Conservation (phyloP, 2,329 filamentous ascomycete genomes). For the Diaporthe capsici region DNA sequence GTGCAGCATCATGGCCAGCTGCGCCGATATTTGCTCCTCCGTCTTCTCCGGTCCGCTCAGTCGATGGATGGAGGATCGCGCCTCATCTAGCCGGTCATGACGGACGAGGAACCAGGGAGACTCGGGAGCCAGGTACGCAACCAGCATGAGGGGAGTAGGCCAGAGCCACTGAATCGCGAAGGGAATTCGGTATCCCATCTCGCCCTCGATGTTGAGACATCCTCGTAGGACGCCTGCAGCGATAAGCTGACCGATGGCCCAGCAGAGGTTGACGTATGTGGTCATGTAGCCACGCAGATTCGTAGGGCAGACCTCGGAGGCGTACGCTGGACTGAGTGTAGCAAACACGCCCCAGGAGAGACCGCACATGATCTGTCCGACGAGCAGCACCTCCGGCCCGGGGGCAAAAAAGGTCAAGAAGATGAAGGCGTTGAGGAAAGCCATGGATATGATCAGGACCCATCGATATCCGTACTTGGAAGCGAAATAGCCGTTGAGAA, state of each 20-base stretch:
- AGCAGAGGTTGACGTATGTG: conserved; percentile 25
- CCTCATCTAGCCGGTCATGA: conserved; percentile 59
- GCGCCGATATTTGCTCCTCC: conserved; percentile 51
- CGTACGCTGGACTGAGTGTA: conserved; percentile 62
- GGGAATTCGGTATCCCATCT: conserved; percentile 46
- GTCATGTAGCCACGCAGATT: conserved; percentile 29
- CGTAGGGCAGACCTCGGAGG: conserved; percentile 46
- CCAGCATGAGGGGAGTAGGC: conserved; percentile 41
- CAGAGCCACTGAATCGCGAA: conserved; percentile 48
- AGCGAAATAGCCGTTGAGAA: conserved; percentile 62
- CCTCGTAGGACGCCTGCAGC: conserved; percentile 15
- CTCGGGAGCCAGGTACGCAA: conserved; percentile 58
- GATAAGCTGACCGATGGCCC: conserved; percentile 28
- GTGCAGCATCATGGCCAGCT: conserved; percentile 59
- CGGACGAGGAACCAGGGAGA: conserved; percentile 65
- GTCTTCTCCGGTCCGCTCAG: conserved; percentile 58
- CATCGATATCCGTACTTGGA: conserved; percentile 59
- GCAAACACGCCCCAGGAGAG: conserved; percentile 62
- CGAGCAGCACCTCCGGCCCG: conserved; percentile 54
- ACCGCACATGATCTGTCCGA: conserved; percentile 61
- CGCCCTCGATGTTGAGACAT: not conserved
- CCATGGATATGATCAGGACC: conserved; percentile 59
- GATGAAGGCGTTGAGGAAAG: conserved; percentile 57
- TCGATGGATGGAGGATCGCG: conserved; percentile 61
- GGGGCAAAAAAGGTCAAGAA: conserved; percentile 62